Evolutionary conservation across 140 eudicot species (phyloP).

Genomic region (Ambrosia hybrid): DNA sequence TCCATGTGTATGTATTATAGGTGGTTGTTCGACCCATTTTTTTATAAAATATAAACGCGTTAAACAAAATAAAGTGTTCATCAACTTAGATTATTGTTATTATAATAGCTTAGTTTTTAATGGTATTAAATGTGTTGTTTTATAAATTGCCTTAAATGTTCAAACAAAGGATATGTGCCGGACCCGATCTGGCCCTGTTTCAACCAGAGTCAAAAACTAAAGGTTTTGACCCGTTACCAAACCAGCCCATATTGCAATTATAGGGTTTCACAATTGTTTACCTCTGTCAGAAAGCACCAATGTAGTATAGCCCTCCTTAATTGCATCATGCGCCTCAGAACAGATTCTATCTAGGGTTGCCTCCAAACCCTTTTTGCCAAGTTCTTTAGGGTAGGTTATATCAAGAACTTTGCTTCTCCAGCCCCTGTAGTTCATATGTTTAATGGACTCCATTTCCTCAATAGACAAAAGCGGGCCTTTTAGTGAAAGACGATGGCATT

Average conservation of each 20-base stretch:
- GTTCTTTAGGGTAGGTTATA: slow-evolving; percentile 71
- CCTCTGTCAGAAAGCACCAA: slow-evolving; percentile 98
- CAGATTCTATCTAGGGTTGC: slow-evolving; percentile 87
- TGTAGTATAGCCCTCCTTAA: slow-evolving; percentile 85
- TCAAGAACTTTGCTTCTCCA: slow-evolving; percentile 97
- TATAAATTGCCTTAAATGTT: neutral
- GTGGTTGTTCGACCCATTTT: neutral
- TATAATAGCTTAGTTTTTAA: neutral
- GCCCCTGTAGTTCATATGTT: slow-evolving; percentile 89
- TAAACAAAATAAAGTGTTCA: neutral
- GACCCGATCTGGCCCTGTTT: neutral
- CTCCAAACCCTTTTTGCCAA: slow-evolving; percentile 86
- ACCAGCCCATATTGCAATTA: neutral
- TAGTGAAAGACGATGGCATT: slow-evolving; percentile 90
- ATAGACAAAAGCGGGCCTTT: slow-evolving; percentile 91
- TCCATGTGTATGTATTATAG: neutral
- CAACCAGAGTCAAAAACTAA: neutral
- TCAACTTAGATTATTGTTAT: neutral
- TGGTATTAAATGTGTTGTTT: neutral
- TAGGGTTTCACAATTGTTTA: slow-evolving; percentile 17
- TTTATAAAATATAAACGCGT: neutral
- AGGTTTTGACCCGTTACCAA: neutral
- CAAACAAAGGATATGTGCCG: neutral
- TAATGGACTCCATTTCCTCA: slow-evolving; percentile 90
- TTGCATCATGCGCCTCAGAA: slow-evolving; percentile 78